These are phyloP conservation scores for Collybia sp. DNA, from an alignment of 768 basidiomycete genomes.

Conservation along the genomic window DNA sequence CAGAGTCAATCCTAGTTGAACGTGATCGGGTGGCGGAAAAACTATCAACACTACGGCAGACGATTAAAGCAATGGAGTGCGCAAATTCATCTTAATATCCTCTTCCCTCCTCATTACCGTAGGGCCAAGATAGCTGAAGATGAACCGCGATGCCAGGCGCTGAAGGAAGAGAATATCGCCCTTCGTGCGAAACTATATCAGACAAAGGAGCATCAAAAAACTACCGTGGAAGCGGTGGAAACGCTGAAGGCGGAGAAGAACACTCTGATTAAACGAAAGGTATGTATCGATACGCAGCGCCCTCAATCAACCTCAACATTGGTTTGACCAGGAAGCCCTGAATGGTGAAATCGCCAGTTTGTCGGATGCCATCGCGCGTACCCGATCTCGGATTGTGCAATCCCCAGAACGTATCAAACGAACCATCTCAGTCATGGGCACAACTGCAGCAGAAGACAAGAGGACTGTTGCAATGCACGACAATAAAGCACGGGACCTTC, in stretches of 20 bases:
- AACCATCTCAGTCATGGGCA: slow-evolving; percentile 73
- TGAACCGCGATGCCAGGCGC: slow-evolving; percentile 59
- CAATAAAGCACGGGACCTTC: slow-evolving; percentile 72
- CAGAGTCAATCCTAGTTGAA: slow-evolving; percentile 51
- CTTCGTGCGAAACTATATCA: slow-evolving; percentile 64
- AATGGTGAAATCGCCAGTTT: slow-evolving; percentile 55
- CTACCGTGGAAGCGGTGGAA: slow-evolving; percentile 62
- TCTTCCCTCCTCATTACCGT: neutral
- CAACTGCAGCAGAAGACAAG: slow-evolving; percentile 67
- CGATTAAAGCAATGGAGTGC: slow-evolving; percentile 54
- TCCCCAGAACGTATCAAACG: slow-evolving; percentile 88
- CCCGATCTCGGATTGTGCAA: slow-evolving; percentile 77
- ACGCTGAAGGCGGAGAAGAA: slow-evolving; percentile 70
- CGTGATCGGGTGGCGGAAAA: slow-evolving; percentile 53
- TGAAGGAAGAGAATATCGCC: slow-evolving; percentile 55
- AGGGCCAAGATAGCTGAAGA: slow-evolving; percentile 65
- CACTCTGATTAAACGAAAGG: slow-evolving; percentile 58
- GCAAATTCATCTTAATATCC: slow-evolving; percentile 11
- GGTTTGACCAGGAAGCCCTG: slow-evolving; percentile 45
- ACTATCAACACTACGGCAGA: slow-evolving; percentile 42
- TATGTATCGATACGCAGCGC: slow-evolving; percentile 17
- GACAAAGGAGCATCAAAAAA: slow-evolving; percentile 60
- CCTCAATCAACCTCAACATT: neutral
- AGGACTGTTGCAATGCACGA: slow-evolving; percentile 59
- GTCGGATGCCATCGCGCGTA: slow-evolving; percentile 57